Percentiles rank a stretch among this genome's conserved stretches.
These are phyloP conservation scores for Colletotrichum spaethianum DNA, from an alignment of 2,329 filamentous ascomycete genomes.

Conservation along the genomic window DNA sequence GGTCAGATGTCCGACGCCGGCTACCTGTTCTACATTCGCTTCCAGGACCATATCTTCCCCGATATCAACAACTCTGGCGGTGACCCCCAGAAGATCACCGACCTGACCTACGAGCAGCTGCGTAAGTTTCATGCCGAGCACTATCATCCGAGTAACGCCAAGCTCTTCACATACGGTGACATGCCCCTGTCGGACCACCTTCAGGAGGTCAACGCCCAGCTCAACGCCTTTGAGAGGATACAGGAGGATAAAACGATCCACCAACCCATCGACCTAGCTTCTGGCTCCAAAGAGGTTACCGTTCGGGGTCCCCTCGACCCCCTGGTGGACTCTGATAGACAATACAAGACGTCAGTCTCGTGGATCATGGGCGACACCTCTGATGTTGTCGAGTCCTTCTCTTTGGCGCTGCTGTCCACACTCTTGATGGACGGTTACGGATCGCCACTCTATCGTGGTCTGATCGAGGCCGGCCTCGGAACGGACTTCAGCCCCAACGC, in stretches of 20 bases:
- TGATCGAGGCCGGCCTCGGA: slow-evolving; percentile 91
- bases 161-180: slow-evolving; percentile 95
- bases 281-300: slow-evolving; percentile 77
- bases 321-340: slow-evolving; percentile 85
- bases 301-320: slow-evolving; percentile 89
- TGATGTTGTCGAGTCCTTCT: slow-evolving; percentile 90
- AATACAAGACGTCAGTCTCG: slow-evolving; percentile 93
- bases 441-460: slow-evolving; percentile 88
- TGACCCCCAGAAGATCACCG: slow-evolving; percentile 95
- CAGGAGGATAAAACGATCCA: slow-evolving; percentile 81
- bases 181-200: slow-evolving; percentile 89
- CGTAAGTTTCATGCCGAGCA: slow-evolving; percentile 91
- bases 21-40: slow-evolving; percentile 95
- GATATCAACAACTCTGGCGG: slow-evolving; percentile 97
- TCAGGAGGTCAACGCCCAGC: slow-evolving; percentile 80
- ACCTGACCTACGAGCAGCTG: slow-evolving; percentile 92
- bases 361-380: slow-evolving; percentile 91
- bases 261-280: slow-evolving; percentile 78
- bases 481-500: slow-evolving; percentile 96
- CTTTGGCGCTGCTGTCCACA: slow-evolving; percentile 84
- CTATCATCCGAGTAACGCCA: slow-evolving; percentile 98
- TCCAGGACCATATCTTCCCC: slow-evolving; percentile 94
- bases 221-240: slow-evolving; percentile 81
- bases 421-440: slow-evolving; percentile 95
- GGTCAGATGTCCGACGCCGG: slow-evolving; percentile 98